These are phyloP conservation scores for Umbelopsis vinacea DNA, from an alignment of 192 early-diverging fungal species.

Conservation along the genomic window DNA sequence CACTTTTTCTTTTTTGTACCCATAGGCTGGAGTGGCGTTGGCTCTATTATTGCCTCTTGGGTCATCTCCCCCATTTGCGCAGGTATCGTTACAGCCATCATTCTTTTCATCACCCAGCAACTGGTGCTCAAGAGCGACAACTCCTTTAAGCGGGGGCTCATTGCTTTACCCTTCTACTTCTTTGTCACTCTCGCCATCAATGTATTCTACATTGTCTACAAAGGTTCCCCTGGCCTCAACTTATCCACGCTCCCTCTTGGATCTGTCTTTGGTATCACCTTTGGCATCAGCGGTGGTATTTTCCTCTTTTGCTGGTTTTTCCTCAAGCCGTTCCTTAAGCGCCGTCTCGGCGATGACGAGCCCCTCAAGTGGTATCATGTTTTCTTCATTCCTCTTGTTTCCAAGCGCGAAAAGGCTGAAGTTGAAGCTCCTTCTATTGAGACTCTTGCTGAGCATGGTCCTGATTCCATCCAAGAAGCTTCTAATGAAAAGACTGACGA, in stretches of 20 bases:
- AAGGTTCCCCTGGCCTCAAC: slow-evolving; percentile 60
- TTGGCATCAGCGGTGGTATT: slow-evolving; percentile 62
- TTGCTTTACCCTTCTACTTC: slow-evolving; percentile 73
- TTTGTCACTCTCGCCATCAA: slow-evolving; percentile 66
- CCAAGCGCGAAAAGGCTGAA: slow-evolving; percentile 43
- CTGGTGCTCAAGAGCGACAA: slow-evolving; percentile 64
- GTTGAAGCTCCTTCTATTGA: not conserved
- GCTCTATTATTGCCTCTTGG: slow-evolving; percentile 76
- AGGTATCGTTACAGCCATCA: slow-evolving; percentile 64
- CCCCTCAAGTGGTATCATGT: slow-evolving; percentile 76
- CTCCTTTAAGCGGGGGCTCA: slow-evolving; percentile 68
- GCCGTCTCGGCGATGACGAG: slow-evolving; percentile 66
- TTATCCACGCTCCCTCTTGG: slow-evolving; percentile 47
- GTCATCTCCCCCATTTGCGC: slow-evolving; percentile 73
- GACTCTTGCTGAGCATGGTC: slow-evolving; percentile 26
- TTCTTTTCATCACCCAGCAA: slow-evolving; percentile 70
- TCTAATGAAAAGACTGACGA: slow-evolving; percentile 15
- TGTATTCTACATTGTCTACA: slow-evolving; percentile 74
- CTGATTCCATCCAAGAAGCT: slow-evolving; percentile 18
- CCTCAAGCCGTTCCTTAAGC: slow-evolving; percentile 67
- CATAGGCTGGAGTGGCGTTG: slow-evolving; percentile 38
- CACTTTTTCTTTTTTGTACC: too few species aligned
- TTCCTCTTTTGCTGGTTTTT: slow-evolving; percentile 65
- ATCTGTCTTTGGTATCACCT: slow-evolving; percentile 61
- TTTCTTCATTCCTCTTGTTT: slow-evolving; percentile 61